phyloP scores from a whole-genome alignment of 805 yeast genomes.

The Helenozyma baotianmanensis region DNA sequence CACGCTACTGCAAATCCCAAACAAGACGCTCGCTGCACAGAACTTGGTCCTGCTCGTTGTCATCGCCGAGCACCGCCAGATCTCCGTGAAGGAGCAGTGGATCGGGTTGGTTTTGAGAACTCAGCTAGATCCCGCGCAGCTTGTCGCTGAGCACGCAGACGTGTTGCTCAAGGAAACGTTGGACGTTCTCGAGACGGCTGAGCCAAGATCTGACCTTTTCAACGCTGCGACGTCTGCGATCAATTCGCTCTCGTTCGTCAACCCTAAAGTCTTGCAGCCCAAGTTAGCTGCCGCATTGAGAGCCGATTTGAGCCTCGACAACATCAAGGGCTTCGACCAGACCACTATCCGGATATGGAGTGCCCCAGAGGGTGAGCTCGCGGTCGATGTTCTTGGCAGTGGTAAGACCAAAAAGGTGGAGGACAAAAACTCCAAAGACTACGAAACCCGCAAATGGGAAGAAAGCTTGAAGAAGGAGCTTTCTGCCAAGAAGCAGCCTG shows the following conservation, averaged over 20 bases:
- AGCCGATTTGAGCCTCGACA: constrained; percentile 35
- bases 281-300: constrained; percentile 40
- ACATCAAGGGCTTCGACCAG: constrained; percentile 38
- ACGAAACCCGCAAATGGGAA: constrained; percentile 88
- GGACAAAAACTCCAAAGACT: constrained; percentile 75
- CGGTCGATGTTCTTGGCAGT: constrained; percentile 54
- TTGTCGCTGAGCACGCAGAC: constrained; percentile 40
- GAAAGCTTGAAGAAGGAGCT: constrained; percentile 73
- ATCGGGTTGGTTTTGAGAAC: constrained; percentile 64
- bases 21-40: constrained; percentile 11
- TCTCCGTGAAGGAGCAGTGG: constrained; percentile 61
- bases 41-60: constrained; percentile 23
- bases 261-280: constrained; percentile 55
- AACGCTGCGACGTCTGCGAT: constrained; percentile 38
- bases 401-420: constrained; percentile 39
- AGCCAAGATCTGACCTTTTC: constrained; percentile 42
- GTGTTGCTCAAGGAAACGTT: constrained; percentile 18
- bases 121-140: constrained; percentile 42
- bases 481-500: constrained; percentile 46
- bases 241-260: constrained; percentile 51
- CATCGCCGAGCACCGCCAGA: constrained; percentile 23
- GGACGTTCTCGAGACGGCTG: constrained; percentile 13
- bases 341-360: constrained; percentile 61
- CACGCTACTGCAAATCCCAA: constrained; percentile 19
- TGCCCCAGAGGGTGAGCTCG: constrained; percentile 65